A percentile compares a stretch with the other conserved stretches of the same genome.
Evolutionary conservation across 192 early-diverging fungal species (phyloP).

Genomic region (Backusella westeae): DNA sequence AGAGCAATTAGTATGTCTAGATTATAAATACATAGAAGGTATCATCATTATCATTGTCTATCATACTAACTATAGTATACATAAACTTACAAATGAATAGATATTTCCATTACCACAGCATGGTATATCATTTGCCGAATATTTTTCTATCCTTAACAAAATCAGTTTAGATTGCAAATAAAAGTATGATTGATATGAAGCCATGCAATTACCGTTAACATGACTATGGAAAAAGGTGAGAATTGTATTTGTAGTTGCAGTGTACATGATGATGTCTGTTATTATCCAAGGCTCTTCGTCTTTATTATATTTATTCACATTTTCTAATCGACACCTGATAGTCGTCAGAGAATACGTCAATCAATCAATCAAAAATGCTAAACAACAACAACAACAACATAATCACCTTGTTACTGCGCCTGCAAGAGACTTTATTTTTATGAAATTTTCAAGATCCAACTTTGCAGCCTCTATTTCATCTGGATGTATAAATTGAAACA

Average conservation of each 20-base stretch:
- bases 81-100: conserved; percentile 4
- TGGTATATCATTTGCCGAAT: neutral
- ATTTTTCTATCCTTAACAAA: neutral
- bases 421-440: conserved; percentile 7
- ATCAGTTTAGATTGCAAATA: neutral
- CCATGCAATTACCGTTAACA: conserved; percentile 9
- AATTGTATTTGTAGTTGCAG: conserved; percentile 12
- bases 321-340: conserved; percentile 23
- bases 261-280: conserved; percentile 26
- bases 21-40: neutral
- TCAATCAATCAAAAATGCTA: neutral
- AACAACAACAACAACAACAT: neutral
- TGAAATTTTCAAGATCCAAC: conserved; percentile 13
- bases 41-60: neutral
- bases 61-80: neutral
- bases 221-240: conserved; percentile 24
- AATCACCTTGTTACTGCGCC: conserved; percentile 27
- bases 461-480: conserved; percentile 18
- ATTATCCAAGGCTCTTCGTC: conserved; percentile 10
- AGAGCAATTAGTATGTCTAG: neutral
- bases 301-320: neutral
- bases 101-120: conserved; percentile 3
- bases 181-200: neutral
- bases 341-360: neutral
- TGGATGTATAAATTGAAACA: conserved; percentile 24